Conservation (phyloP, 208 protist genomes). For the Acanthamoeba castellanii region DNA sequence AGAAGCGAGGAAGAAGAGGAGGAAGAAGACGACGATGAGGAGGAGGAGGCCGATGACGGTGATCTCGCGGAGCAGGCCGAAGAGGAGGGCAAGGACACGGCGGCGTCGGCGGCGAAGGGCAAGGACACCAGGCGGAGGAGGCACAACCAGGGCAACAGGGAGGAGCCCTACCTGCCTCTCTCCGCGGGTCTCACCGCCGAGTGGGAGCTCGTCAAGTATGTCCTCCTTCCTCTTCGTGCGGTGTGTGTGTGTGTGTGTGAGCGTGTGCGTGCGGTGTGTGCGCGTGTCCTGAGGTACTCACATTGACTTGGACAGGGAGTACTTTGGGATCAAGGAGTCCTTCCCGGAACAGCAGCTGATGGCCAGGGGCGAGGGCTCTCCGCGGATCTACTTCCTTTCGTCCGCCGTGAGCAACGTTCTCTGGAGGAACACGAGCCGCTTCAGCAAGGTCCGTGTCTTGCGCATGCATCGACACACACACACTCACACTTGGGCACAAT, state of each 20-base stretch:
- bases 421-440: background rate
- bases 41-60: background rate
- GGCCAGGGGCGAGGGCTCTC: background rate
- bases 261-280: too few relatives aligned
- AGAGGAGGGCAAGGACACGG: background rate
- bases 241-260: too few relatives aligned
- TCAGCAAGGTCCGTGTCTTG: background rate
- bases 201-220: background rate
- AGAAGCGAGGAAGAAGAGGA: background rate
- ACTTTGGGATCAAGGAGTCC: slow-evolving; percentile 10
- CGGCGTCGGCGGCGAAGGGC: background rate
- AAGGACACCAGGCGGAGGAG: background rate
- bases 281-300: background rate
- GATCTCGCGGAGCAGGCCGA: background rate
- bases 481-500: too few relatives aligned
- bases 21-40: background rate
- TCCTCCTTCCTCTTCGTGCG: background rate
- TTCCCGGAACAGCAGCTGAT: slow-evolving; percentile 30
- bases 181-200: background rate
- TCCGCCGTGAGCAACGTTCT: background rate
- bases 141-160: background rate
- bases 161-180: slow-evolving; percentile 6
- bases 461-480: too few relatives aligned
- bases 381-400: slow-evolving; percentile 17
- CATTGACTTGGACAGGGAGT: background rate